Evolutionary conservation across 495 filamentous ascomycete species (phyloP).

Genomic region (Lophiostoma macrostomum): DNA sequence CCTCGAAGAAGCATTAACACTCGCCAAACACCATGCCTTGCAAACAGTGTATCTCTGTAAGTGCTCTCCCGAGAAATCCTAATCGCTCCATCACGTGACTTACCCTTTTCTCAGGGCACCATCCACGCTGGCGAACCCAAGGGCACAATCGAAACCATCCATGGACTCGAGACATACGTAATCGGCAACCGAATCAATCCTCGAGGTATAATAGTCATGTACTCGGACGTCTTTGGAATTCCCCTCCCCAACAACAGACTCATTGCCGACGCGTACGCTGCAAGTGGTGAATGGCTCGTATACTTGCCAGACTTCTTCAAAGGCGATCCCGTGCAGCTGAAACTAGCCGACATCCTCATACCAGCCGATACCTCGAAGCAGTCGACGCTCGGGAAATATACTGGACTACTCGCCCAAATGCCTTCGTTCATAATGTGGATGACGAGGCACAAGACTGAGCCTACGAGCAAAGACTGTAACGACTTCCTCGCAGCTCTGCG

Average conservation of each 20-base stretch:
- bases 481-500: constrained; percentile 36
- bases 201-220: constrained; percentile 42
- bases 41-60: too few relatives aligned
- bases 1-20: too few relatives aligned
- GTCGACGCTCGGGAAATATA: constrained; percentile 40
- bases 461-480: constrained; percentile 38
- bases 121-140: constrained; percentile 43
- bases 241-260: constrained; percentile 43
- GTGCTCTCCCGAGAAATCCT: too few relatives aligned
- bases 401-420: constrained; percentile 36
- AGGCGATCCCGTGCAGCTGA: constrained; percentile 42
- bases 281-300: constrained; percentile 43
- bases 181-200: constrained; percentile 43
- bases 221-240: constrained; percentile 46
- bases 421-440: constrained; percentile 42
- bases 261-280: constrained; percentile 48
- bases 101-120: constrained; percentile 42
- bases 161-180: constrained; percentile 44
- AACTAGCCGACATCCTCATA: constrained; percentile 42
- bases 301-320: constrained; percentile 47
- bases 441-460: constrained; percentile 39
- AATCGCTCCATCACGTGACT: too few relatives aligned
- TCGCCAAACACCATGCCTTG: too few relatives aligned
- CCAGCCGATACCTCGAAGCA: constrained; percentile 45
- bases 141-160: constrained; percentile 42